These are phyloP conservation scores for Prunus padus DNA, from an alignment of 306 rosid genomes.

Conservation along the genomic window DNA sequence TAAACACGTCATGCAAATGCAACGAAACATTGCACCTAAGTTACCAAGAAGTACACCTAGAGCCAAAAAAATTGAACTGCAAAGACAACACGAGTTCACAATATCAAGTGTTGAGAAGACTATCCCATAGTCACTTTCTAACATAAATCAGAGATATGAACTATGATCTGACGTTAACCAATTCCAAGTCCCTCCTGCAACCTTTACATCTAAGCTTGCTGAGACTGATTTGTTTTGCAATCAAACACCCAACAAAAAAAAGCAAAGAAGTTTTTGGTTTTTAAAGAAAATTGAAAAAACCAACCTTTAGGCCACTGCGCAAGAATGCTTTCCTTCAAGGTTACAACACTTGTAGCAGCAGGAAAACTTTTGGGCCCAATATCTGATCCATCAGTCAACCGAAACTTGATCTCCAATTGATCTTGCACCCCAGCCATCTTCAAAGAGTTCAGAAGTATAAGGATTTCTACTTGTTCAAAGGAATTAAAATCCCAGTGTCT, in stretches of 20 bases:
- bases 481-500: slow-evolving; percentile 21
- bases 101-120: background rate
- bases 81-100: background rate
- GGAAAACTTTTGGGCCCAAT: slow-evolving; percentile 81
- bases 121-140: background rate
- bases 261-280: background rate
- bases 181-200: background rate
- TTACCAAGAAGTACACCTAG: background rate
- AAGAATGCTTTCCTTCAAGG: slow-evolving; percentile 76
- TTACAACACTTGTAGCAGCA: slow-evolving; percentile 69
- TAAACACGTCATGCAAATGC: background rate
- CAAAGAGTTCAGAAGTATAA: slow-evolving; percentile 23
- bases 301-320: slow-evolving; percentile 95
- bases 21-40: background rate
- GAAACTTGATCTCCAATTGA: slow-evolving; percentile 80
- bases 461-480: slow-evolving; percentile 2
- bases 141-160: background rate
- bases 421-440: slow-evolving; percentile 74
- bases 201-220: background rate
- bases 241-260: background rate
- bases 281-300: slow-evolving; percentile 2
- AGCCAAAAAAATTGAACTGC: background rate
- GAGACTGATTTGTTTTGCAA: background rate
- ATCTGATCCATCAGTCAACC: slow-evolving; percentile 82
- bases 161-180: background rate